Percentiles rank a stretch among this genome's conserved stretches.
These are phyloP conservation scores for Boletellus emodensis DNA, from an alignment of 768 basidiomycete genomes.

Conservation along the genomic window DNA sequence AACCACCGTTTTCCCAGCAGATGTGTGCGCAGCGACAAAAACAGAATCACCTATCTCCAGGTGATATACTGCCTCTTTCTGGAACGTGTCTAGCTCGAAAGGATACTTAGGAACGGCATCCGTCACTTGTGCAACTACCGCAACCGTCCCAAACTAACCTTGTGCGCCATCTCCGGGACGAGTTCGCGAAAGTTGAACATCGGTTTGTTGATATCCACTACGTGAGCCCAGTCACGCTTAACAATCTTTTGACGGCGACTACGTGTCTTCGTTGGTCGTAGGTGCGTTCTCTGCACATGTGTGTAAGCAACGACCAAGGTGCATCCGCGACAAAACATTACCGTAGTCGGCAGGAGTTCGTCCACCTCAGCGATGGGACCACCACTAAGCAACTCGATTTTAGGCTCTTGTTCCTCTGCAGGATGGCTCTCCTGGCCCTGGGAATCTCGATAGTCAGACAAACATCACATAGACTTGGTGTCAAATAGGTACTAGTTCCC, in stretches of 20 bases:
- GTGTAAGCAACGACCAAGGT: conserved; percentile 3
- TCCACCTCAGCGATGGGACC: conserved; percentile 57
- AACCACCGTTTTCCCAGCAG: conserved; percentile 99
- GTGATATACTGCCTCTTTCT: conserved; percentile 98
- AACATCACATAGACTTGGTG: conserved; percentile 4
- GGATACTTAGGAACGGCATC: conserved; percentile 64
- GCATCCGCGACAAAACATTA: conserved; percentile 17
- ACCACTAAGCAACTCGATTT: conserved; percentile 11
- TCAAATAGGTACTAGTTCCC: conserved; percentile 14
- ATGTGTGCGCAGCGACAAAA: conserved; percentile 99
- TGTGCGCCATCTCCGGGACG: conserved; percentile 94
- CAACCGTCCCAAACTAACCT: conserved; percentile 44
- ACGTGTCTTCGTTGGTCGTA: conserved; percentile 50
- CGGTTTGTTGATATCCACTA: conserved; percentile 88
- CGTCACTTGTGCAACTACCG: conserved; percentile 1
- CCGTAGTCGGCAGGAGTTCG: conserved; percentile 67
- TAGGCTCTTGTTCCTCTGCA: conserved; percentile 22
- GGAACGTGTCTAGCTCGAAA: conserved; percentile 98
- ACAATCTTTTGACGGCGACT: conserved; percentile 46
- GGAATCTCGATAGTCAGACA: conserved; percentile 23
- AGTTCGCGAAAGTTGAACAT: conserved; percentile 87
- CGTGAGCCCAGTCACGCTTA: conserved; percentile 97
- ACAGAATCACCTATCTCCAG: conserved; percentile 96
- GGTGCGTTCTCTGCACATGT: conserved; percentile 46
- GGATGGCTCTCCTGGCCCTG: conserved; percentile 20